A percentile compares a stretch with the other conserved stretches of the same genome.
phyloP scores from a whole-genome alignment of 2,329 filamentous ascomycete species.

The Rhynchosporium agropyri region DNA sequence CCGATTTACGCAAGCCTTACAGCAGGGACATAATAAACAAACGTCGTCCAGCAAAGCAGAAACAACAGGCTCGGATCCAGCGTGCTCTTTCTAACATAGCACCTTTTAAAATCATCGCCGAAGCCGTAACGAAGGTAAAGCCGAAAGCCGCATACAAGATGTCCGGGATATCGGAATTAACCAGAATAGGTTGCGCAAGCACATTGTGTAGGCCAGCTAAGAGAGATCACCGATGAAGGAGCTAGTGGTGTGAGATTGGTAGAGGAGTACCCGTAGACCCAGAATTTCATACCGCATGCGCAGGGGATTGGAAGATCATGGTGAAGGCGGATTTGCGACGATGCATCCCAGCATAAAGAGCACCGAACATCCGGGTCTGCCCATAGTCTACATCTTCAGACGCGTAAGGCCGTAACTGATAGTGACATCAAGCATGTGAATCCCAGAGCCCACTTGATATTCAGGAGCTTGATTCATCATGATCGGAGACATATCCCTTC shows the following conservation, averaged over 20 bases:
- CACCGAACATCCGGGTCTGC: background rate
- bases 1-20: constrained; percentile 1
- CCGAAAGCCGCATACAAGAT: constrained; percentile 17
- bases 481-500: background rate
- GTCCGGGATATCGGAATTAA: constrained; percentile 18
- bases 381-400: background rate
- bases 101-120: constrained; percentile 15
- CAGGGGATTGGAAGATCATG: constrained; percentile 19
- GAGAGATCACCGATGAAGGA: constrained; percentile 19
- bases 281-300: constrained; percentile 17
- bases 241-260: constrained; percentile 15
- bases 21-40: constrained; percentile 15
- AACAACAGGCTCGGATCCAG: constrained; percentile 4
- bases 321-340: constrained; percentile 21
- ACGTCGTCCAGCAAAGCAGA: constrained; percentile 3
- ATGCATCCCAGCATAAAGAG: constrained; percentile 17
- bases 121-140: constrained; percentile 18
- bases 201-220: constrained; percentile 15
- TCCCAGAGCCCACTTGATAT: background rate
- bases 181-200: constrained; percentile 18
- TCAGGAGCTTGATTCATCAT: constrained; percentile 1
- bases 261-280: constrained; percentile 19
- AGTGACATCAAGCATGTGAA: background rate
- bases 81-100: constrained; percentile 14
- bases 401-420: constrained; percentile 14